Conservation (phyloP, 345 rosid genomes). For the Capsella bursapastoris region DNA sequence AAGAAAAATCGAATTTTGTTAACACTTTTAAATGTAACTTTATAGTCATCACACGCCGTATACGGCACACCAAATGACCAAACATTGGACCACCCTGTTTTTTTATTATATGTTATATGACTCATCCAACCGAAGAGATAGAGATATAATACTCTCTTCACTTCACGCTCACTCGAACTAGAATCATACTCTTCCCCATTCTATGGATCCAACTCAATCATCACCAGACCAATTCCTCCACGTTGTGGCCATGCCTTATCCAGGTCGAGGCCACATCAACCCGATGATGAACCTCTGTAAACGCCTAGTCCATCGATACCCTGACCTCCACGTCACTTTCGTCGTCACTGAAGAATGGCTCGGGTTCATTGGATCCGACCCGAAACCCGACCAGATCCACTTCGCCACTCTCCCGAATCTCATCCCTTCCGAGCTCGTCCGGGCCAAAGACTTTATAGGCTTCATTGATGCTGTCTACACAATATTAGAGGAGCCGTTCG, state of each 20-base stretch:
- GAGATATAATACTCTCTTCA: background rate
- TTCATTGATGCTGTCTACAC: constrained; percentile 35
- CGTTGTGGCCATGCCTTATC: constrained; percentile 65
- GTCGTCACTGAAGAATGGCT: constrained; percentile 79
- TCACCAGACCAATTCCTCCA: constrained; percentile 16
- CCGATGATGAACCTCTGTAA: constrained; percentile 73
- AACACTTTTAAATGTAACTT: background rate
- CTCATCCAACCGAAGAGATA: background rate
- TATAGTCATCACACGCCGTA: background rate
- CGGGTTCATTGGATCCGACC: constrained; percentile 50
- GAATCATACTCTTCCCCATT: background rate
- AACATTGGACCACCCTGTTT: constrained; percentile 13
- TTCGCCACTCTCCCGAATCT: constrained; percentile 40
- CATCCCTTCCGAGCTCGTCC: constrained; percentile 41
- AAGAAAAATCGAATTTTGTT: constrained; percentile 13
- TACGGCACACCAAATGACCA: background rate
- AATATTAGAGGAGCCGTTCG: constrained; percentile 51
- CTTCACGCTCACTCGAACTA: background rate
- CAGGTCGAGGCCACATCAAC: constrained; percentile 73
- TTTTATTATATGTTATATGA: too few relatives aligned
- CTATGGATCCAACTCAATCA: constrained; percentile 6
- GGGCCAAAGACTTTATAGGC: constrained; percentile 31
- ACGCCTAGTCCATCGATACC: constrained; percentile 45
- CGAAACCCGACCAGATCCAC: constrained; percentile 46
- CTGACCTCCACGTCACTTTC: constrained; percentile 53